Base-by-base conservation (phyloP, 306 rosid genomes). In the Prunus mume region DNA sequence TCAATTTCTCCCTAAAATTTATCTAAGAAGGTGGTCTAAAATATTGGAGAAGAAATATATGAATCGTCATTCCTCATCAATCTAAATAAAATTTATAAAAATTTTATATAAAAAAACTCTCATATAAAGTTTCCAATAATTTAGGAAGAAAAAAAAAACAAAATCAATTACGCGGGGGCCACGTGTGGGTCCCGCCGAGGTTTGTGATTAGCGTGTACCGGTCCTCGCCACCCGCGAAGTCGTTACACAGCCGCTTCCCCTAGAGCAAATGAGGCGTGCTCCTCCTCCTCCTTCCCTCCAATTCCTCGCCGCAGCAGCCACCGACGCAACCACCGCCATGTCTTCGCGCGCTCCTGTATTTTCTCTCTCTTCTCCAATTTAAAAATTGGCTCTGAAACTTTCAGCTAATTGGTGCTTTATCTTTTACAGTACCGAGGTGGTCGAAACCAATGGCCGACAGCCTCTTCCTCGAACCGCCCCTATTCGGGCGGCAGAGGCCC, bases 351-450 rank as follows among this genome's bases (percentile, higher is more conserved):
- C 85, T 20, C 71, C 50, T 0, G 97, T 94, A 85, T 12, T 62
- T 56, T 60, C 83, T 52, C 14, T 46, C 76, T 68, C 64, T 57
- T 57, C 52, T 67, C 52, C 38, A 38, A 28, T 68, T 3, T 27
- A 9, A 11, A 46, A 10, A 61, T 2, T 72, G 54, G 25, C n/a
- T 56, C 34, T 62, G 32, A 15, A 34, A 51, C 47, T 13, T 12
- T 73, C 17, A 2, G 14, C 52, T 72, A 24, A 67, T 18, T 27
- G 6, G 0, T 55, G 24, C 3, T 58, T 20, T 63, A 47, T 46
- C 54, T 69, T 78, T 78, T 32, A 62, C 85, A 95, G 99, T 77
- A 57, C 80, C 87, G 96, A 45, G 90, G 92, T 57, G 89, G 87
- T 19, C 82, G 87, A 15, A 43, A 30, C 67, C 79, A 55, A 3